Evolutionary conservation across 306 rosid species (phyloP).

Genomic region (Pyrus betulifolia): DNA sequence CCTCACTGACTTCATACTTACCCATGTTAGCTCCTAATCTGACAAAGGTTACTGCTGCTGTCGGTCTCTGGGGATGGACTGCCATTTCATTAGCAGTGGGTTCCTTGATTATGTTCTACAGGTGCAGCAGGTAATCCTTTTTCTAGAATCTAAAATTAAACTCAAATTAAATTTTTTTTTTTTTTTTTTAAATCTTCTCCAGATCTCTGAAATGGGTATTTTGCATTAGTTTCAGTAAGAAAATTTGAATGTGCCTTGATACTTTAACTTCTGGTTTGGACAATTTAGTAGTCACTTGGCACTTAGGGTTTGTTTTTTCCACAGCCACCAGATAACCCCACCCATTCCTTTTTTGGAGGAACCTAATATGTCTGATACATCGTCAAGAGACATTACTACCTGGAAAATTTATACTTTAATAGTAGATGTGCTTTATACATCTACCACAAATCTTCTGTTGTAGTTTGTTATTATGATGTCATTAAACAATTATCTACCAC

Average conservation of each 20-base stretch:
- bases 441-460: not conserved
- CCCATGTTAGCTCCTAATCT: slow-evolving; percentile 62
- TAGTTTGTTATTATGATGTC: not conserved
- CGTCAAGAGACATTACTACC: not conserved
- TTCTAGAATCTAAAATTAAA: not conserved
- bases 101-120: slow-evolving; percentile 67
- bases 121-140: slow-evolving; percentile 69
- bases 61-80: slow-evolving; percentile 86
- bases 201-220: not conserved
- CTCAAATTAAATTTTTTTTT: not conserved
- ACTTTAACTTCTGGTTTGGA: not conserved
- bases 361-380: not conserved
- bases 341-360: not conserved
- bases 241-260: not conserved
- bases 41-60: slow-evolving; percentile 70
- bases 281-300: not conserved
- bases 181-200: not conserved
- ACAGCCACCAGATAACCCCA: not conserved
- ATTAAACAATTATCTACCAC: slow-evolving; percentile 8
- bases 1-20: slow-evolving; percentile 26
- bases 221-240: not conserved
- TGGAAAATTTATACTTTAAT: not conserved
- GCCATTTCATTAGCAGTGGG: slow-evolving; percentile 52
- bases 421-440: not conserved
- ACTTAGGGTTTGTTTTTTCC: not conserved